Conservation (phyloP, 345 rosid genomes). For the Populus tremula region DNA sequence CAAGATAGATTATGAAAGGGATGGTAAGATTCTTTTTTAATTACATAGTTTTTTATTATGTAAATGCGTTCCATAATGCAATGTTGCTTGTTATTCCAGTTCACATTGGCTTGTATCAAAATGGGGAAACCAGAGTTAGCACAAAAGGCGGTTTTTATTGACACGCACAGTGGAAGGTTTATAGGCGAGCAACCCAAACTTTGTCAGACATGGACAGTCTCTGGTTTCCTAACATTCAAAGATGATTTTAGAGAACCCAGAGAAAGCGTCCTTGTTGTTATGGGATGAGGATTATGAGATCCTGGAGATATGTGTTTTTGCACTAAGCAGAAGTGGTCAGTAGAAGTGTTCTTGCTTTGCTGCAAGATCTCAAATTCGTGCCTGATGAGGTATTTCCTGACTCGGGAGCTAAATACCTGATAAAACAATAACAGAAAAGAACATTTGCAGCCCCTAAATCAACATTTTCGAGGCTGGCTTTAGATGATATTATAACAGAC, state of each 20-base stretch:
- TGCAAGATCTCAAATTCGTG: conserved; percentile 35
- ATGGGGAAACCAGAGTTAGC: conserved; percentile 80
- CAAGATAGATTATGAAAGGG: too few relatives aligned
- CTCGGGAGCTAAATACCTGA: neutral
- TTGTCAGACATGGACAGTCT: conserved; percentile 82
- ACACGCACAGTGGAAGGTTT: conserved; percentile 69
- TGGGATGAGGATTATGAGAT: conserved; percentile 94
- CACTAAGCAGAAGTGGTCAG: conserved; percentile 47
- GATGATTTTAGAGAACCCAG: conserved; percentile 81
- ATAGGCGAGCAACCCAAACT: conserved; percentile 80
- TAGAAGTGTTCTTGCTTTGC: conserved; percentile 65
- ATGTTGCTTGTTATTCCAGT: conserved; percentile 36
- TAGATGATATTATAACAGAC: neutral
- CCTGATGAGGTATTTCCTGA: neutral
- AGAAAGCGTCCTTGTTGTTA: conserved; percentile 69
- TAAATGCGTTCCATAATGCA: neutral
- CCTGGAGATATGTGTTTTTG: conserved; percentile 79
- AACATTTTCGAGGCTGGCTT: neutral
- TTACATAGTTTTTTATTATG: neutral
- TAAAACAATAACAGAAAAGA: neutral
- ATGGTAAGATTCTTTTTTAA: too few relatives aligned
- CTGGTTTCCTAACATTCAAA: conserved; percentile 76
- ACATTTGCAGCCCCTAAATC: neutral
- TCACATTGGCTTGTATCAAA: conserved; percentile 87
- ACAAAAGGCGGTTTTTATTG: conserved; percentile 60